Percentiles rank a stretch among this genome's conserved stretches.
Conservation (phyloP, 2,329 filamentous ascomycete species). For the Penicillium sp. region DNA sequence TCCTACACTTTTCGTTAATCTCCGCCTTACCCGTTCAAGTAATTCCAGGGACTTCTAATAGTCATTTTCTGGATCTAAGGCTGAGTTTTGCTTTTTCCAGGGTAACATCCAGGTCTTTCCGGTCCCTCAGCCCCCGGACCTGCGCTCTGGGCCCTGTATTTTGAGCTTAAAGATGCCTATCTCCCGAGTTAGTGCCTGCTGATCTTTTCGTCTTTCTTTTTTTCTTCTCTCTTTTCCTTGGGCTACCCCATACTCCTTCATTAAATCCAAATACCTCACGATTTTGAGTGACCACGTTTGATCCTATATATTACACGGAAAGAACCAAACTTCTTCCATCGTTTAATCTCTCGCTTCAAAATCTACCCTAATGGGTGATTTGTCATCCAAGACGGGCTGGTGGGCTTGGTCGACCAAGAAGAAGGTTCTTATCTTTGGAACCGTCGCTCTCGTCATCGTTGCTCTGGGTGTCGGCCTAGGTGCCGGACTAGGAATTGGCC, state of each 20-base stretch:
- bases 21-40: neutral
- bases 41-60: neutral
- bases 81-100: slow-evolving; percentile 1
- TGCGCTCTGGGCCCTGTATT: slow-evolving; percentile 1
- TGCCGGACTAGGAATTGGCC: slow-evolving; percentile 58
- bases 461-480: slow-evolving; percentile 57
- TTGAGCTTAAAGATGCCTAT: slow-evolving; percentile 22
- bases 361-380: slow-evolving; percentile 4
- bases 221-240: neutral
- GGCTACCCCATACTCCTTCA: neutral
- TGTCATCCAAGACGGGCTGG: slow-evolving; percentile 26
- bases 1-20: neutral
- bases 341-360: neutral
- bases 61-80: neutral
- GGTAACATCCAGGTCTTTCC: slow-evolving; percentile 1
- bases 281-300: too few species aligned
- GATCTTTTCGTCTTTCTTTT: slow-evolving; percentile 1
- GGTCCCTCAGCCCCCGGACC: slow-evolving; percentile 12
- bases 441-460: slow-evolving; percentile 37
- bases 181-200: slow-evolving; percentile 4
- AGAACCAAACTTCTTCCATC: neutral
- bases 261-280: neutral
- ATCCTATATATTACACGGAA: neutral
- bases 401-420: slow-evolving; percentile 36
- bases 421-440: slow-evolving; percentile 31